These are phyloP conservation scores for Phaeosphaeria sp. DNA, from an alignment of 2,329 filamentous ascomycete genomes.

Conservation along the genomic window DNA sequence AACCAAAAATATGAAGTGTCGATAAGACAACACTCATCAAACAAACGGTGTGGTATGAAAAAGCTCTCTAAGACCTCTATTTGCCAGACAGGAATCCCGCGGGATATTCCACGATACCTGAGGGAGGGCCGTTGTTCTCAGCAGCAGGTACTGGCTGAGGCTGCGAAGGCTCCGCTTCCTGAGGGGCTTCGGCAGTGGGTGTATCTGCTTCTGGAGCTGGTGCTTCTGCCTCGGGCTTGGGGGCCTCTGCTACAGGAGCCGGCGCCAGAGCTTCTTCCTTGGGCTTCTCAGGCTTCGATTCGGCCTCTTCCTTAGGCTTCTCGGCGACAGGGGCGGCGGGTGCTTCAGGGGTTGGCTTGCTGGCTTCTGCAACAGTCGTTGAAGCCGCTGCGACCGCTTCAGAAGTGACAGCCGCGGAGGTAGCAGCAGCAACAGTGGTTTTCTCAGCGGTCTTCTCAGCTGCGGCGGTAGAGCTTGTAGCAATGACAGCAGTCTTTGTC, in stretches of 20 bases:
- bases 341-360: neutral
- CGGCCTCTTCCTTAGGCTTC: neutral
- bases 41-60: neutral
- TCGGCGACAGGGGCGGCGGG: neutral
- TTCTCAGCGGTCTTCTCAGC: neutral
- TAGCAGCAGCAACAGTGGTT: neutral
- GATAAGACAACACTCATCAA: too few species aligned
- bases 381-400: neutral
- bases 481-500: too few species aligned
- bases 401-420: neutral
- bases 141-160: neutral
- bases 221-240: neutral
- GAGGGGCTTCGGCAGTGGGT: neutral
- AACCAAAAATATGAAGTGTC: too few species aligned
- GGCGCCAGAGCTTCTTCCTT: neutral
- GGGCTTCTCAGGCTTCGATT: neutral
- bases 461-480: too few species aligned
- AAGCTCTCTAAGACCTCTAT: neutral
- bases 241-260: neutral
- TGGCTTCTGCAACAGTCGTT: neutral
- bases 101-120: conserved; percentile 2
- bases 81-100: conserved; percentile 3
- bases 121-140: neutral
- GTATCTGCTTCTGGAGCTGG: neutral
- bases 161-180: neutral